Evolutionary conservation across 2,329 filamentous ascomycete genomes (phyloP), one percentile per base, ranked within the genome.

Genomic region (Chlorencoelia australis): DNA sequence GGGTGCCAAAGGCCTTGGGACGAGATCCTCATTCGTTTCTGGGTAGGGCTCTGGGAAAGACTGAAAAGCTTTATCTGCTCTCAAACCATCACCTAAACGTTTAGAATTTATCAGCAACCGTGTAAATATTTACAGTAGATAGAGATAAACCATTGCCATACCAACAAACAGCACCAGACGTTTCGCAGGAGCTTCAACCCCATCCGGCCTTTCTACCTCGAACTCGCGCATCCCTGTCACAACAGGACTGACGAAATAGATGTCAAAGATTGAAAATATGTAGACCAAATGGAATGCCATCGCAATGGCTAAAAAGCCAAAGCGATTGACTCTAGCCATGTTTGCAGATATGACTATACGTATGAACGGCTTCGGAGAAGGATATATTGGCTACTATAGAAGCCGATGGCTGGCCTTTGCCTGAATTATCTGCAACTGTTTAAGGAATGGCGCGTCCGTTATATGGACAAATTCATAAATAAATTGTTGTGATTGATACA

Each of bases 181-280:
- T 60, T 91, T 85, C 4, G 93, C 89, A 1, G 91, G 91, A 15
- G 88, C 74, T 59, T 80, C 76, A 33, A 60, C 59, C 34, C 64
- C 62, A 27, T 62, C 50, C 25, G 72, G 64, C 37, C 79, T 69
- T 41, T 87, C 74, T 24, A 93, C 68, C 30, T 68, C 64, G 61
- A 86, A 88, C 42, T 87, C 73, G 54, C 73, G 76, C 91, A 98
- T 98, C 56, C 91, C 91, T 66, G 81, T 83, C 37, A 96, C 91
- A 50, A 98, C 91, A 15, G 91, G 91, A 58, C 87, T 95, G 56
- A 95, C 87, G 57, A 98, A 98, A 64, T 98, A 96, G 46, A 96
- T 91, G 60, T 95, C 88, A 64, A 98, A 98, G 54, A 96, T 96
- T 42, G 87, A 94, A 57, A 81, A 83, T 39, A 94, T 81, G 60